These are phyloP conservation scores for Amanita exitialis DNA, from an alignment of 768 basidiomycete species.

Conservation along the genomic window DNA sequence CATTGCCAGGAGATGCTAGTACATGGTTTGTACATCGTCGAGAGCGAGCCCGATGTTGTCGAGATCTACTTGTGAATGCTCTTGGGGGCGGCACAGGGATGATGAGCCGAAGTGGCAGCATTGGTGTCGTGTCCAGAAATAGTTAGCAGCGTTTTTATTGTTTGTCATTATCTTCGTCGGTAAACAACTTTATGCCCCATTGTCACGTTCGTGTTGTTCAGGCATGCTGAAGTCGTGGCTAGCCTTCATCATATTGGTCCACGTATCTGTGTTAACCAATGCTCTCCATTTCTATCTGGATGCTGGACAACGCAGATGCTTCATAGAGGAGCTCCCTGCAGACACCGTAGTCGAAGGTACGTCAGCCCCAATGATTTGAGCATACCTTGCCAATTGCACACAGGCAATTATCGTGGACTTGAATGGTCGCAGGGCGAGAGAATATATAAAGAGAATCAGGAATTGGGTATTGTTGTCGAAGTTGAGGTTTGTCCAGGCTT, in stretches of 20 bases:
- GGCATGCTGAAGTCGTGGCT: slow-evolving; percentile 19
- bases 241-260: slow-evolving; percentile 16
- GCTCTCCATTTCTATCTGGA: slow-evolving; percentile 97
- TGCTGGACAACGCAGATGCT: slow-evolving; percentile 87
- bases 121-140: slow-evolving; percentile 8
- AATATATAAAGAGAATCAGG: slow-evolving; percentile 57
- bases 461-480: slow-evolving; percentile 83
- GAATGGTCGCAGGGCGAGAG: slow-evolving; percentile 79
- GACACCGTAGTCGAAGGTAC: slow-evolving; percentile 93
- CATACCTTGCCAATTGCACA: slow-evolving; percentile 1
- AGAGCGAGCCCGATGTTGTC: slow-evolving; percentile 51
- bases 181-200: slow-evolving; percentile 13
- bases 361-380: slow-evolving; percentile 8
- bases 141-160: neutral
- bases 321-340: slow-evolving; percentile 91
- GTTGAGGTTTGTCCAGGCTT: slow-evolving; percentile 53
- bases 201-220: slow-evolving; percentile 6
- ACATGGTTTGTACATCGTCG: slow-evolving; percentile 78
- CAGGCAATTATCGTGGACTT: slow-evolving; percentile 87
- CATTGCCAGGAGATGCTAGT: slow-evolving; percentile 61
- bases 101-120: slow-evolving; percentile 21
- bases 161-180: slow-evolving; percentile 9
- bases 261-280: slow-evolving; percentile 37
- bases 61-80: slow-evolving; percentile 48
- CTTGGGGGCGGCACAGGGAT: slow-evolving; percentile 28